Conservation (phyloP, 441 rosid genomes). For the Gossypium davidsonii region DNA sequence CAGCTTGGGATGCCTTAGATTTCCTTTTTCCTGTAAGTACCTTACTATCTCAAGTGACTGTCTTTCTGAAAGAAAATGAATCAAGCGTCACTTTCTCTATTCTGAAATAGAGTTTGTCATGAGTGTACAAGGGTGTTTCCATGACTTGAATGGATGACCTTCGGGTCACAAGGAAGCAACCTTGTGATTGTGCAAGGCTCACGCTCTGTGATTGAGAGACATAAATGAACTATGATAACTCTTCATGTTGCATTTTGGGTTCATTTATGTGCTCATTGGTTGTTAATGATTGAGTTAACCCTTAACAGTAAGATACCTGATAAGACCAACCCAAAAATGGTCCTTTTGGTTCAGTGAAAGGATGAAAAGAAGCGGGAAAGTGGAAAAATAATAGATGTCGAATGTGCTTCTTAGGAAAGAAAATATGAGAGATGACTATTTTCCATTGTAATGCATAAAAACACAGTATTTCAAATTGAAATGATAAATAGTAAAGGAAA, state of each 20-base stretch:
- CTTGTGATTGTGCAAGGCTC: background rate
- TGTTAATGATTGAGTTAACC: background rate
- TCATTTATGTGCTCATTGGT: background rate
- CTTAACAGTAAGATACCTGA: background rate
- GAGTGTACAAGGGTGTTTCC: too few relatives aligned
- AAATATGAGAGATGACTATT: too few relatives aligned
- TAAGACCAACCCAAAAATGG: background rate
- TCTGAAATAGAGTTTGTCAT: background rate
- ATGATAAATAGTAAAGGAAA: too few relatives aligned
- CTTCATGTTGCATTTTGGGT: background rate
- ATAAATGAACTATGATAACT: background rate
- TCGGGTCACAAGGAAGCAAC: background rate
- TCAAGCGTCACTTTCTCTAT: background rate
- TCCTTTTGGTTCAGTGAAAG: too few relatives aligned
- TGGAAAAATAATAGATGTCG: too few relatives aligned
- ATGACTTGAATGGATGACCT: background rate
- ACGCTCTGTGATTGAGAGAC: background rate
- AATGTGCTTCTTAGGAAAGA: too few relatives aligned
- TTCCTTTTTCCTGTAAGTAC: constrained; percentile 86
- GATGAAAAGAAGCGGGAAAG: too few relatives aligned
- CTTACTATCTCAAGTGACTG: background rate
- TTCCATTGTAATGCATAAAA: too few relatives aligned
- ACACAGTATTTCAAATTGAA: too few relatives aligned
- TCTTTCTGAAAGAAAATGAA: background rate
- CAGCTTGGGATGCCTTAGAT: constrained; percentile 95